These are phyloP conservation scores for Protomyces lactucae-debilis DNA, from an alignment of 1,139 yeast genomes.

Conservation along the genomic window DNA sequence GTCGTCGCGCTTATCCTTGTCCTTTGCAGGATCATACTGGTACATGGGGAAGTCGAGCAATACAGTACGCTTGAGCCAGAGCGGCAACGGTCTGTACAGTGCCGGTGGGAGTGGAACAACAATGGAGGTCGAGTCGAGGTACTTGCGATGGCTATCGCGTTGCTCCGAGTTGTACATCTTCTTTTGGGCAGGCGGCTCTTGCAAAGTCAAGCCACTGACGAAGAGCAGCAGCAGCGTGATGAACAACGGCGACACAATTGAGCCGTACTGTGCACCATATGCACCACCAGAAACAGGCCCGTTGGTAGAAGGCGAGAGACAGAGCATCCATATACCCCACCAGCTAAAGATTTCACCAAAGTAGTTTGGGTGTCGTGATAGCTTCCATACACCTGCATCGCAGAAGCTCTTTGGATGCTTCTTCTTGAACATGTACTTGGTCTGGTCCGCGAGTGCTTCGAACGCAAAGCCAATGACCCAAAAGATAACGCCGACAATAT, in stretches of 20 bases:
- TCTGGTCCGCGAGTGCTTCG: constrained; percentile 20
- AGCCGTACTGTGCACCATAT: constrained; percentile 18
- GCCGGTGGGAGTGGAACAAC: constrained; percentile 13
- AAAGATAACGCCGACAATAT: constrained; percentile 20
- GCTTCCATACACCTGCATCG: constrained; percentile 22
- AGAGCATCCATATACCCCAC: constrained; percentile 26
- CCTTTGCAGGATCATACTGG: constrained; percentile 20
- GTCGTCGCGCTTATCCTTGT: constrained; percentile 6
- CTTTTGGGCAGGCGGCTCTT: constrained; percentile 20
- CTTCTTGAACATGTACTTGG: constrained; percentile 21
- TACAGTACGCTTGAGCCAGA: constrained; percentile 7
- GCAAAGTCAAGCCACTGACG: constrained; percentile 14
- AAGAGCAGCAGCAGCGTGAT: constrained; percentile 17
- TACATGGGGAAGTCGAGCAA: constrained; percentile 17
- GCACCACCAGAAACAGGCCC: constrained; percentile 17
- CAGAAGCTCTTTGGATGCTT: constrained; percentile 21
- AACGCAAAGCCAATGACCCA: constrained; percentile 15
- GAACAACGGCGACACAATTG: constrained; percentile 19
- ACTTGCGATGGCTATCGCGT: constrained; percentile 6
- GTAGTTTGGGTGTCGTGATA: constrained; percentile 19
- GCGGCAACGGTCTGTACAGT: constrained; percentile 19
- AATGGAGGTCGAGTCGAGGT: constrained; percentile 8
- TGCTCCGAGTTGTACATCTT: constrained; percentile 24
- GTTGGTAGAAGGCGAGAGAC: constrained; percentile 22
- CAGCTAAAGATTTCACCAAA: constrained; percentile 23